A percentile compares a stretch with the other conserved stretches of the same genome.
phyloP scores from a whole-genome alignment of 306 rosid species.

The Senna tora region DNA sequence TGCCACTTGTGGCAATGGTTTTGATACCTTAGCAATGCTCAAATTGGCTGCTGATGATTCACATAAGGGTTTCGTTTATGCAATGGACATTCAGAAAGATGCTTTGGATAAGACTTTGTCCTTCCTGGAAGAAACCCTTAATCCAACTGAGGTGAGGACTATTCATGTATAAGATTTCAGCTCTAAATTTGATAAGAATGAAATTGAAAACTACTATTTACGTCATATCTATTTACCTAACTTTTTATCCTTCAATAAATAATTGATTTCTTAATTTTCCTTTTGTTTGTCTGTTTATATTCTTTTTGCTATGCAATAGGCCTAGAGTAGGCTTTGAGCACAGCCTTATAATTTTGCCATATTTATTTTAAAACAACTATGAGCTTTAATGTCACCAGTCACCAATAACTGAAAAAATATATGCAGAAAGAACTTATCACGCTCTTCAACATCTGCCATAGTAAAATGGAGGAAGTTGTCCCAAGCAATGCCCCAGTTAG shows the following conservation, averaged over 20 bases:
- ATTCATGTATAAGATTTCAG: conserved; percentile 10
- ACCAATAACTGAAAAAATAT: conserved; percentile 38
- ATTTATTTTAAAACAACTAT: background rate
- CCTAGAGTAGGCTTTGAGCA: background rate
- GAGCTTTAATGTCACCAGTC: conserved; percentile 23
- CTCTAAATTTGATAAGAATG: background rate
- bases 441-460: conserved; percentile 77
- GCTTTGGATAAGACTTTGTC: conserved; percentile 67
- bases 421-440: conserved; percentile 70
- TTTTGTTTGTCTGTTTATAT: background rate
- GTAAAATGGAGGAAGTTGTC: conserved; percentile 79
- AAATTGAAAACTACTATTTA: background rate
- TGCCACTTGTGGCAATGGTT: conserved; percentile 94
- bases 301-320: background rate
- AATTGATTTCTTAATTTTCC: background rate
- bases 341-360: conserved; percentile 10
- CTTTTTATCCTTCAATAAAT: background rate
- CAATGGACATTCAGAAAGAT: conserved; percentile 76
- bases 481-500: conserved; percentile 60
- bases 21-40: conserved; percentile 78
- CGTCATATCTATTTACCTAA: background rate
- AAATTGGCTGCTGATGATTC: conserved; percentile 80
- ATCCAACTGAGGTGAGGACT: conserved; percentile 55
- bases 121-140: conserved; percentile 59
- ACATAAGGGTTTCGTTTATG: conserved; percentile 61